Percentiles rank a stretch among this genome's conserved stretches.
Conservation (phyloP, 2,329 filamentous ascomycete species). For the Gaeumannomyces sp. region DNA sequence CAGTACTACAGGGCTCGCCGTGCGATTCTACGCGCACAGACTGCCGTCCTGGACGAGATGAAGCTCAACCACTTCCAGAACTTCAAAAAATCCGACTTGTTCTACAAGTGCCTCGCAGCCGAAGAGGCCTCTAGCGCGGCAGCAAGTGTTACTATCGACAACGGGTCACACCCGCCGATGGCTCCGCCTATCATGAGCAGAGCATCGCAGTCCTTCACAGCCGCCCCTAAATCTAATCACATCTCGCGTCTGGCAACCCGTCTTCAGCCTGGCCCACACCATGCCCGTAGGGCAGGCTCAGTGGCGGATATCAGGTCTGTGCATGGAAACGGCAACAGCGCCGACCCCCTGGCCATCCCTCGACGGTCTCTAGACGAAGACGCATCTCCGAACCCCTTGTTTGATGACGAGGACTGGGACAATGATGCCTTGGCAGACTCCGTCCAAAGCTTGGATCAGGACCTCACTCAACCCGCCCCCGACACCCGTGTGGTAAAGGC, state of each 20-base stretch:
- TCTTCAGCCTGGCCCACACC: slow-evolving; percentile 22
- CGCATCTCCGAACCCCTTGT: slow-evolving; percentile 45
- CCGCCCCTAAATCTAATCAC: slow-evolving; percentile 33
- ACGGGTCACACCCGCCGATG: slow-evolving; percentile 13
- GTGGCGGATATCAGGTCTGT: slow-evolving; percentile 38
- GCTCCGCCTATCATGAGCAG: slow-evolving; percentile 18
- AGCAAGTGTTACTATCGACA: slow-evolving; percentile 12
- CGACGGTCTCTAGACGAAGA: slow-evolving; percentile 69
- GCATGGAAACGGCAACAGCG: slow-evolving; percentile 30
- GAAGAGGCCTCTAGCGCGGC: slow-evolving; percentile 57
- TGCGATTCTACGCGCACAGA: slow-evolving; percentile 77
- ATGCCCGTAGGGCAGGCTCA: slow-evolving; percentile 38
- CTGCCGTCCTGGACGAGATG: slow-evolving; percentile 76
- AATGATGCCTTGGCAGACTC: slow-evolving; percentile 65
- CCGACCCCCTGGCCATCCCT: slow-evolving; percentile 34
- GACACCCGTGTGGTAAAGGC: slow-evolving; percentile 82
- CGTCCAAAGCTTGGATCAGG: slow-evolving; percentile 71
- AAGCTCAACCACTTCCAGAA: slow-evolving; percentile 71
- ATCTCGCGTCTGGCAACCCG: slow-evolving; percentile 35
- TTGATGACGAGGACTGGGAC: slow-evolving; percentile 77
- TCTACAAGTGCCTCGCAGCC: slow-evolving; percentile 90
- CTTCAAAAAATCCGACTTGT: slow-evolving; percentile 90
- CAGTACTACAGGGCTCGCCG: slow-evolving; percentile 81
- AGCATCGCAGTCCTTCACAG: slow-evolving; percentile 30
- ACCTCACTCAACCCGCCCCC: slow-evolving; percentile 53